Percentiles rank a stretch among this genome's conserved stretches.
phyloP scores from a whole-genome alignment of 257 asterid species.

The Agastache rugosa region DNA sequence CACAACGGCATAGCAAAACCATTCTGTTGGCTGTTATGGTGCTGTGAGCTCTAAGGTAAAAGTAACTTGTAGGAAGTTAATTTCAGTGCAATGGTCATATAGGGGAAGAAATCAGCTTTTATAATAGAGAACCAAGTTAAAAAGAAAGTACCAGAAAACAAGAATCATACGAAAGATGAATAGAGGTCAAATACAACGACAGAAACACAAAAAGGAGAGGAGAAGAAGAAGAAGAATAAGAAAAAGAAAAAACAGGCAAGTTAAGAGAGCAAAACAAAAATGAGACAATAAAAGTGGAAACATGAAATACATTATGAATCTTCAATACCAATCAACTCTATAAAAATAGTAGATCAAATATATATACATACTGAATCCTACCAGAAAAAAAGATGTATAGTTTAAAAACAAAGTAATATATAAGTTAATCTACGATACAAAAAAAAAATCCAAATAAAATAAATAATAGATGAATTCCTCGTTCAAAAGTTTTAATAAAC shows the following conservation, averaged over 20 bases:
- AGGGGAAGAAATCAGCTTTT: background rate
- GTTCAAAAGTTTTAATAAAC: background rate
- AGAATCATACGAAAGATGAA: background rate
- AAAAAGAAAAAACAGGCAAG: background rate
- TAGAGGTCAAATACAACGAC: background rate
- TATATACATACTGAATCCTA: background rate
- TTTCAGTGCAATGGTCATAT: background rate
- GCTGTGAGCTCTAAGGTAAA: slow-evolving; percentile 15
- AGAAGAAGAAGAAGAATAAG: no score
- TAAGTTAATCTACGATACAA: background rate
- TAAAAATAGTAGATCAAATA: background rate
- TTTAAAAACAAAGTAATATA: background rate
- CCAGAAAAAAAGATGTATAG: background rate
- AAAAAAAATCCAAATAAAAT: background rate
- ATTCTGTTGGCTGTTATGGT: background rate
- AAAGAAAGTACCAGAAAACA: background rate
- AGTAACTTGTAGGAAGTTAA: background rate
- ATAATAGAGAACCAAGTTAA: background rate
- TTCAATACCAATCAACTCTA: background rate
- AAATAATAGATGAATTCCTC: background rate
- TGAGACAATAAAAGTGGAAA: background rate
- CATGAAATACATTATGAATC: background rate
- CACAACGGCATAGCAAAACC: slow-evolving; percentile 15
- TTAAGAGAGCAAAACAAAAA: background rate
- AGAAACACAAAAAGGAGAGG: background rate